These are phyloP conservation scores for Earliella scabrosa DNA, from an alignment of 1,284 basidiomycete species.

Conservation along the genomic window DNA sequence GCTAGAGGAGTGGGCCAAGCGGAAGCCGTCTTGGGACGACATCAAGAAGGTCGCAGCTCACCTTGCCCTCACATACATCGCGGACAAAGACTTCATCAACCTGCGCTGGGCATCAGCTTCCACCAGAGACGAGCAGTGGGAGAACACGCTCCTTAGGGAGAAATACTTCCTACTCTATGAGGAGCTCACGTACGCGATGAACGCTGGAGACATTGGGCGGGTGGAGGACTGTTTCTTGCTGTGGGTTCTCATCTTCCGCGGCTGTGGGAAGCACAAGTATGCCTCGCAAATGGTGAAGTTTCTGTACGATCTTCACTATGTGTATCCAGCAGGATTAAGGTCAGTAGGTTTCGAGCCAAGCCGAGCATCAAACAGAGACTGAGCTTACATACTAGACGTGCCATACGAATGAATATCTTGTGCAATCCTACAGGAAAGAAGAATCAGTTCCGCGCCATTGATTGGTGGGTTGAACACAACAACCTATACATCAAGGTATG, in stretches of 20 bases:
- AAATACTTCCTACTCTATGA: slow-evolving; percentile 39
- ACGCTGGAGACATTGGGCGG: slow-evolving; percentile 40
- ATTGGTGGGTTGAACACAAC: slow-evolving; percentile 31
- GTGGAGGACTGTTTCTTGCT: slow-evolving; percentile 33
- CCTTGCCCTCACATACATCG: slow-evolving; percentile 26
- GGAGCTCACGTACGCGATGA: slow-evolving; percentile 37
- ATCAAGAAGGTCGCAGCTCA: slow-evolving; percentile 23
- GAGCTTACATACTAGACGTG: slow-evolving; percentile 10
- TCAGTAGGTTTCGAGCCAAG: slow-evolving; percentile 9
- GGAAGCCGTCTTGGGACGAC: slow-evolving; percentile 25
- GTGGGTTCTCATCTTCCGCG: slow-evolving; percentile 39
- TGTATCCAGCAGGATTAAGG: slow-evolving; percentile 34
- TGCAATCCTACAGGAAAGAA: slow-evolving; percentile 30
- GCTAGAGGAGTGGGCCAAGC: slow-evolving; percentile 28
- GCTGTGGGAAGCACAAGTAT: slow-evolving; percentile 42
- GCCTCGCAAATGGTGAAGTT: slow-evolving; percentile 29
- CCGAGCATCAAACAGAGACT: too few relatives aligned
- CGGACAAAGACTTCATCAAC: slow-evolving; percentile 3
- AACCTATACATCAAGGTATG: slow-evolving; percentile 31
- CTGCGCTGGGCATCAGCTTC: slow-evolving; percentile 12
- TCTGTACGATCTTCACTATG: slow-evolving; percentile 32
- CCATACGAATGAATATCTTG: slow-evolving; percentile 30
- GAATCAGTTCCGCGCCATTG: slow-evolving; percentile 25
- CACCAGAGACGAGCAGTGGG: slow-evolving; percentile 35
- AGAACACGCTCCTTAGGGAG: slow-evolving; percentile 35